Evolutionary conservation across 2,329 filamentous ascomycete genomes (phyloP).

Genomic region (Chrysoporthe puriensis): DNA sequence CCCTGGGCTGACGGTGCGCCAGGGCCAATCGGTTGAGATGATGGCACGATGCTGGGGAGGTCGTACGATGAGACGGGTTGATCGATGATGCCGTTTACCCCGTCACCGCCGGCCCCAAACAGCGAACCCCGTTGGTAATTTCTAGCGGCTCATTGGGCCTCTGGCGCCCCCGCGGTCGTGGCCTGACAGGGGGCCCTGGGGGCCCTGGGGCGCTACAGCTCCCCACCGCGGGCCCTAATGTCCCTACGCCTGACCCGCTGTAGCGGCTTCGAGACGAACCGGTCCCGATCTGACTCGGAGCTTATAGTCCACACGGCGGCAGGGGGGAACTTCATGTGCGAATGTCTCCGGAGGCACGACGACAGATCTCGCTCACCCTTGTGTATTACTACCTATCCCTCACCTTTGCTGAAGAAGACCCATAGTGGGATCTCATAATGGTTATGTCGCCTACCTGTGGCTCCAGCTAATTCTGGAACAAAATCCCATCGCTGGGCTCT

Average conservation of each 20-base stretch:
- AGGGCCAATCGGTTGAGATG: neutral
- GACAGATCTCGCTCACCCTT: no score
- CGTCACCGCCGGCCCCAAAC: neutral
- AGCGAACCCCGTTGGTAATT: conserved; percentile 20
- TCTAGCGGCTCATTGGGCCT: conserved; percentile 19
- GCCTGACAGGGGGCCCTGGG: neutral
- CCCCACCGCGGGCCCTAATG: no score
- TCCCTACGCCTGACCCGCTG: neutral
- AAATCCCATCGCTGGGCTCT: neutral
- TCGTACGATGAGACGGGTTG: conserved; percentile 3
- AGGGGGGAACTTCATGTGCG: neutral
- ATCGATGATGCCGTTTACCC: no score
- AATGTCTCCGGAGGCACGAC: no score
- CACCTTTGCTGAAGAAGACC: no score
- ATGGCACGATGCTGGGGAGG: neutral
- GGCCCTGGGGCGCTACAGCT: neutral
- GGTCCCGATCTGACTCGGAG: neutral
- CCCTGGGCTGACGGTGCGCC: neutral
- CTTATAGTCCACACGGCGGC: neutral
- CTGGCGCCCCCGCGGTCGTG: neutral
- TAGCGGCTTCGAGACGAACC: neutral
- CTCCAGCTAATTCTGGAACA: neutral
- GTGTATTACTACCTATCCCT: no score
- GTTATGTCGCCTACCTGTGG: no score
- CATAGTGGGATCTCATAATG: no score